Evolutionary conservation across 345 rosid species (phyloP).

Genomic region (Noccaea caerulescens): DNA sequence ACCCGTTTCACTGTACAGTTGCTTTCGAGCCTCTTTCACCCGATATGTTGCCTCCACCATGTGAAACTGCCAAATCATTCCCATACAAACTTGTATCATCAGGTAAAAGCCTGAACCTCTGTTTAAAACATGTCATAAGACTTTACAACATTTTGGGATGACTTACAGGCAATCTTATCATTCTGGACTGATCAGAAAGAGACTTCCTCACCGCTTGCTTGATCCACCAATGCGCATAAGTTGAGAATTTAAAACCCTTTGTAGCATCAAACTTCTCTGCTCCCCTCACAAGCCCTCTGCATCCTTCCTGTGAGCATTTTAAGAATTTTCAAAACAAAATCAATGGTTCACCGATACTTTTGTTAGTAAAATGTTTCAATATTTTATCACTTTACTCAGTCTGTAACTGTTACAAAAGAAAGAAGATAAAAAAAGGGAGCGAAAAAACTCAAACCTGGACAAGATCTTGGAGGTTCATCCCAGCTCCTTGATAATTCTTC

Average conservation of each 20-base stretch:
- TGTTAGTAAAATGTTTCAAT: constrained; percentile 19
- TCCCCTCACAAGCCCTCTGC: constrained; percentile 89
- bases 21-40: constrained; percentile 88
- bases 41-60: constrained; percentile 92
- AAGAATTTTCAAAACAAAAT: constrained; percentile 3
- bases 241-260: constrained; percentile 95
- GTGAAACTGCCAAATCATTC: constrained; percentile 66
- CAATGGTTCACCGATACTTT: not conserved
- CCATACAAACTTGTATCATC: constrained; percentile 22
- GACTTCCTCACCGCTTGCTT: constrained; percentile 88
- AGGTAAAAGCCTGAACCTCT: not conserved
- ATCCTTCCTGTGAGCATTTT: constrained; percentile 71
- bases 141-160: not conserved
- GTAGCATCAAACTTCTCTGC: constrained; percentile 95
- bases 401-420: not conserved
- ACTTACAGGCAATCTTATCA: constrained; percentile 85
- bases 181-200: constrained; percentile 86
- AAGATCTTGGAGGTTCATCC: constrained; percentile 94
- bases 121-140: not conserved
- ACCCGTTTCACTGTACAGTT: constrained; percentile 67
- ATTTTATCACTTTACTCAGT: not conserved
- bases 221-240: constrained; percentile 99
- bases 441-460: constrained; percentile 65
- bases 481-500: constrained; percentile 85
- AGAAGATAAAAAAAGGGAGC: not conserved